These are phyloP conservation scores for Boeremia lycopersici DNA, from an alignment of 2,329 filamentous ascomycete species.

Conservation along the genomic window DNA sequence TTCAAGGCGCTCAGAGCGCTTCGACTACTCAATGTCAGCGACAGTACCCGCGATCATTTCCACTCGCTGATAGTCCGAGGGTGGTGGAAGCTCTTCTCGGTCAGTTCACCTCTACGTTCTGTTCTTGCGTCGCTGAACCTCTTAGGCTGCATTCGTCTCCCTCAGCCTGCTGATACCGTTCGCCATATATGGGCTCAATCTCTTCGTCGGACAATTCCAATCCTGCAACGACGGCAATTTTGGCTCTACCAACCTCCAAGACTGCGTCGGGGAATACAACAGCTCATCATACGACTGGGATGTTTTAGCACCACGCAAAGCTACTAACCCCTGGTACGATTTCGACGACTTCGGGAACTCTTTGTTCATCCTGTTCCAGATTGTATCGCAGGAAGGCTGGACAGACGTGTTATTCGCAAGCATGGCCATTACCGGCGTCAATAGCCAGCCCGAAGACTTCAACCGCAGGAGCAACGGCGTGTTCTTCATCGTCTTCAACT, in stretches of 20 bases:
- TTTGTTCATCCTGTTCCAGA: slow-evolving; percentile 96
- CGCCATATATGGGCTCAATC: slow-evolving; percentile 91
- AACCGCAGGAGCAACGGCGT: slow-evolving; percentile 82
- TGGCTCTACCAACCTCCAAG: slow-evolving; percentile 63
- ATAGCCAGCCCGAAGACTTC: slow-evolving; percentile 72
- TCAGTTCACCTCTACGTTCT: slow-evolving; percentile 49
- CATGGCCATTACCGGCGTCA: slow-evolving; percentile 79
- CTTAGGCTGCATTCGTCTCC: slow-evolving; percentile 85
- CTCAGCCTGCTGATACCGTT: slow-evolving; percentile 94
- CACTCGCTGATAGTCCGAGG: slow-evolving; percentile 94
- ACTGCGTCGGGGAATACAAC: slow-evolving; percentile 85
- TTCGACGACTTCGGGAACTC: slow-evolving; percentile 96
- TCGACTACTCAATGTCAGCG: slow-evolving; percentile 90
- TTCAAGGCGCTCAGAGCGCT: slow-evolving; percentile 96
- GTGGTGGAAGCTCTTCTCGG: slow-evolving; percentile 90
- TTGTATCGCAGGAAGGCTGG: slow-evolving; percentile 99
- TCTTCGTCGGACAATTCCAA: slow-evolving; percentile 84
- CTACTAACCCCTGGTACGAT: slow-evolving; percentile 81
- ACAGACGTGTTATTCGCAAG: slow-evolving; percentile 86
- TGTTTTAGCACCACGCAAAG: slow-evolving; percentile 80
- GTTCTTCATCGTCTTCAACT: slow-evolving; percentile 96
- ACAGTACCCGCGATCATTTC: slow-evolving; percentile 94
- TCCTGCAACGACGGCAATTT: slow-evolving; percentile 75
- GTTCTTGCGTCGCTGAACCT: slow-evolving; percentile 13
- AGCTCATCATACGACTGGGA: slow-evolving; percentile 82